These are phyloP conservation scores for Lagenaria siceraria DNA, from an alignment of 306 rosid species.

Conservation along the genomic window DNA sequence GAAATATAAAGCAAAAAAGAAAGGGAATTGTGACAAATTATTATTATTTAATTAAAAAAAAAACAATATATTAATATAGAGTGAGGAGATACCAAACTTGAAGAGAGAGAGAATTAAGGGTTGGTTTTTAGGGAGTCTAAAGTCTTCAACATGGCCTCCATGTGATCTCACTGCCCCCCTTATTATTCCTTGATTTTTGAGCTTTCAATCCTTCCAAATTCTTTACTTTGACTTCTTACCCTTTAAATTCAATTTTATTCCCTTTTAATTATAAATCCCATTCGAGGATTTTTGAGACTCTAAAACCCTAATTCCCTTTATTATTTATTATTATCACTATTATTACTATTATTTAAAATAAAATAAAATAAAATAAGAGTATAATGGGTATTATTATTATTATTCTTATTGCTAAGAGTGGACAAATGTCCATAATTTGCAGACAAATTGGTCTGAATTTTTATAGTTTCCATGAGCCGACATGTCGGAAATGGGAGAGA, in stretches of 20 bases:
- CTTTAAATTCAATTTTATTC: background rate
- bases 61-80: background rate
- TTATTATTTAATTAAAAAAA: no score
- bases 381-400: background rate
- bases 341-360: background rate
- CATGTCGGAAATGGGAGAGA: constrained; percentile 6
- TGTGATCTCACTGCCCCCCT: constrained; percentile 3
- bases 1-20: background rate
- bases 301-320: background rate
- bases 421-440: constrained; percentile 1
- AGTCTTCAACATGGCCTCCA: constrained; percentile 3
- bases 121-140: background rate
- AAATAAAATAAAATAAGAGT: background rate
- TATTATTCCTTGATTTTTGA: constrained; percentile 2
- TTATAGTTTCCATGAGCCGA: constrained; percentile 8
- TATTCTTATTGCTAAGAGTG: background rate
- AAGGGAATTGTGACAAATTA: background rate
- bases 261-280: background rate
- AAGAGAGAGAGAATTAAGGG: background rate
- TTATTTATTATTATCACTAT: no score
- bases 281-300: background rate
- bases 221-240: background rate
- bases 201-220: background rate
- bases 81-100: background rate
- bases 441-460: constrained; percentile 3